A percentile compares a stretch with the other conserved stretches of the same genome.
Conservation (phyloP, 305 asterid genomes). For the Plantago rigida region DNA sequence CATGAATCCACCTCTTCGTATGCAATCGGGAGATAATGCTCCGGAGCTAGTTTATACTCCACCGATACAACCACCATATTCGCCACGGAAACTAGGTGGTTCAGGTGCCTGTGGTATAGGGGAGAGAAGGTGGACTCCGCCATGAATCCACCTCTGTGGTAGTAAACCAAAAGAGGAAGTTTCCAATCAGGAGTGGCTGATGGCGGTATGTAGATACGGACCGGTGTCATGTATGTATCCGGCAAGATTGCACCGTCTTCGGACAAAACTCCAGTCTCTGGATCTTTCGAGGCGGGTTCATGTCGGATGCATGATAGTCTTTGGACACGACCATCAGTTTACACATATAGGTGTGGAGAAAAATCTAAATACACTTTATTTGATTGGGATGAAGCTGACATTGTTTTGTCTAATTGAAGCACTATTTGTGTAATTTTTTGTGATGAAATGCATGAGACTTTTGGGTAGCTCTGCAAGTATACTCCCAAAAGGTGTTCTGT, state of each 20-base stretch:
- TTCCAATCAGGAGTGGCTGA: background rate
- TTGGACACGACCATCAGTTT: background rate
- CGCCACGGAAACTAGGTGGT: background rate
- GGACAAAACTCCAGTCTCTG: background rate
- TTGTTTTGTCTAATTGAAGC: background rate
- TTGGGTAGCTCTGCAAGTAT: background rate
- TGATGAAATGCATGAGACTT: no score
- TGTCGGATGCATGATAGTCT: background rate
- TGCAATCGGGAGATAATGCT: constrained; percentile 17
- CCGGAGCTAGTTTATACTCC: constrained; percentile 25
- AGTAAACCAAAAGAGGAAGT: constrained; percentile 18
- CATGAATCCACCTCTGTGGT: constrained; percentile 17
- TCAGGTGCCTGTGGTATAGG: constrained; percentile 1
- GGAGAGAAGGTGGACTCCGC: constrained; percentile 7
- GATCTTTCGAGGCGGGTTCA: background rate
- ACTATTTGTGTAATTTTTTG: no score
- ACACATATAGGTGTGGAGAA: background rate
- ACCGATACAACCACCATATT: constrained; percentile 20
- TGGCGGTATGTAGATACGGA: background rate
- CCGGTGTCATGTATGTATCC: background rate
- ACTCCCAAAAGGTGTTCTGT: background rate
- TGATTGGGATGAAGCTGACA: background rate
- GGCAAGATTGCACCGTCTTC: background rate
- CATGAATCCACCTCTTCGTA: constrained; percentile 27
- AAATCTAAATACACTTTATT: background rate